Evolutionary conservation across 371 early-diverging fungal species (phyloP), one percentile per base, ranked within the genome.

Genomic region (Apophysomyces elegans): DNA sequence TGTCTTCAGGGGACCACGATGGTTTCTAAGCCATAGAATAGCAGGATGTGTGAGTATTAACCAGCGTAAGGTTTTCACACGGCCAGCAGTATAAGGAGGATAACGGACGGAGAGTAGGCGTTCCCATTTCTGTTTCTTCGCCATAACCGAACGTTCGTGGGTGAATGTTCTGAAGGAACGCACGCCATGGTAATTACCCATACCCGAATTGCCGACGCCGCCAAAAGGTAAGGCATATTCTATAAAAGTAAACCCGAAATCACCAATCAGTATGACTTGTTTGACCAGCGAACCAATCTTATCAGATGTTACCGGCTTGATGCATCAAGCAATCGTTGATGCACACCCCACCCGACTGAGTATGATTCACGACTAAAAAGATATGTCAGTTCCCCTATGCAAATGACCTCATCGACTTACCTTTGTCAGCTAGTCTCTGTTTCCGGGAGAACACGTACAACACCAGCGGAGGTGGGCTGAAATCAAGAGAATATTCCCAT

Each of bases 321-420:
- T 87, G 85, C 76, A 92, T 80, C 68, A 93, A 61, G 9, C 85
- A 82, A 68, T 96, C 96, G 77, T 96, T 96, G 68, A 92, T 78
- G 16, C 78, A 60, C 1, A 83, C 86, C 50, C 79, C 84, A 35
- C 96, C 97, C 35, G 93, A 91, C 35, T 82, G 83, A 13, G 92
- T 91, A 41, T 78, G 73, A 39, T 73, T 70, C 44, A 87, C 54
- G 39, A 91, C 76, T 83, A 50, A 7, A 35, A 70, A 13, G 37
- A 26, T 16, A 47, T n/a, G 47, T 47, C 18, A 47, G 47, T 47
- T 18, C 36, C 45, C 62, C 37, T 62, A 54, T 50, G 56, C 37
- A 46, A 16, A 21, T 16, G 54, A 54, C 37, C 44, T 35, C 50
- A 61, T 61, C 11, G 14, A 54, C 66, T 61, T 69, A 73, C 74